Evolutionary conservation across 352 stramenopile genomes (phyloP).

Genomic region (Globisporangium nunn): DNA sequence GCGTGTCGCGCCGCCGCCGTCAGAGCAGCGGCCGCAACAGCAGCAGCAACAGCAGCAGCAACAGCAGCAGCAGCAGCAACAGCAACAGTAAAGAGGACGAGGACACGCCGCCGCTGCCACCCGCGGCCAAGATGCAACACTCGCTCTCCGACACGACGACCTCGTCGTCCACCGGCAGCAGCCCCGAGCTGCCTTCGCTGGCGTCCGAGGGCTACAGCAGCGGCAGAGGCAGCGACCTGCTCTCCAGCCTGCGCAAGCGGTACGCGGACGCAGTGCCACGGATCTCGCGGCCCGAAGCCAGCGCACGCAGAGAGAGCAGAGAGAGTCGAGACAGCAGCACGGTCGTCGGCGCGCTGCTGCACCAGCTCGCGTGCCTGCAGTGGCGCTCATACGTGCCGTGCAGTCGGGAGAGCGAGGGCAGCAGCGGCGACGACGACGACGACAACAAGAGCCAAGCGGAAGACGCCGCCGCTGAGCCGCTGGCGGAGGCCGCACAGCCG

Average conservation of each 20-base stretch:
- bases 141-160: conserved; percentile 51
- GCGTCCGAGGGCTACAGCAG: neutral
- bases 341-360: conserved; percentile 11
- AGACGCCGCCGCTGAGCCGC: too few species aligned
- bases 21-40: conserved; percentile 5
- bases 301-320: too few species aligned
- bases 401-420: conserved; percentile 2
- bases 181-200: conserved; percentile 4
- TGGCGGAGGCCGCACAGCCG: too few species aligned
- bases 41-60: too few species aligned
- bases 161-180: conserved; percentile 21
- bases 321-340: conserved; percentile 2
- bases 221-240: conserved; percentile 20
- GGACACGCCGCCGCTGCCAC: too few species aligned
- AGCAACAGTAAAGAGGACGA: too few species aligned
- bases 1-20: conserved; percentile 8
- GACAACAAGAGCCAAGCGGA: conserved; percentile 1
- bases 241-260: conserved; percentile 5
- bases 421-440: conserved; percentile 3
- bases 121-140: conserved; percentile 26
- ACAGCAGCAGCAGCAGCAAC: too few species aligned
- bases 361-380: conserved; percentile 18
- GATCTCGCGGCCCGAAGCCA: neutral
- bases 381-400: conserved; percentile 19
- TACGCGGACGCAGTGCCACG: conserved; percentile 12